These are phyloP conservation scores for Magnaporthiopsis rhizophila DNA, from an alignment of 2,329 filamentous ascomycete genomes.

Conservation along the genomic window DNA sequence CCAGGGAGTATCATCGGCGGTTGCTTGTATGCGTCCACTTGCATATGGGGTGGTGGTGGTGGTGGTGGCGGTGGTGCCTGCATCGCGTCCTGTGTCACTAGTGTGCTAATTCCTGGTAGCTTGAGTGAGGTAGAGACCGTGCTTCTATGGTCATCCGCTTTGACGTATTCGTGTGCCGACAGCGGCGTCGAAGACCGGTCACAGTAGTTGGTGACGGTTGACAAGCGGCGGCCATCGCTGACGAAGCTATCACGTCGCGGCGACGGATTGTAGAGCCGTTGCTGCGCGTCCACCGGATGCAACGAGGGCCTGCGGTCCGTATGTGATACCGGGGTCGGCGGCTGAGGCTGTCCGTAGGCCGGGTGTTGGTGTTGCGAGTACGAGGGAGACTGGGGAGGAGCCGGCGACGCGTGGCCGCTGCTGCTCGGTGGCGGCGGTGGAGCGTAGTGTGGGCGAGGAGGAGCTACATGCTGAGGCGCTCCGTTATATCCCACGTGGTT, in stretches of 20 bases:
- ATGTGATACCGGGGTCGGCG: constrained; percentile 8
- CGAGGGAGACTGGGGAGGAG: constrained; percentile 25
- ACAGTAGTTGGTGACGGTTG: background rate
- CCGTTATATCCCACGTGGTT: background rate
- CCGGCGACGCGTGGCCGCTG: constrained; percentile 19
- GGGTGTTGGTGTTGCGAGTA: constrained; percentile 16
- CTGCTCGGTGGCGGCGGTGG: constrained; percentile 4
- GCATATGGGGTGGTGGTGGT: background rate
- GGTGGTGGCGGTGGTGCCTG: too few relatives aligned
- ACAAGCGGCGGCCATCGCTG: background rate
- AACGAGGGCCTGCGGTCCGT: background rate
- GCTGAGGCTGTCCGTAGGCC: constrained; percentile 1
- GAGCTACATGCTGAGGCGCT: background rate
- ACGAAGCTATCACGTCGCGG: background rate
- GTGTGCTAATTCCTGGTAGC: background rate
- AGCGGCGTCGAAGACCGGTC: constrained; percentile 1
- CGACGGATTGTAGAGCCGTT: background rate
- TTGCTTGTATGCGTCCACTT: too few relatives aligned
- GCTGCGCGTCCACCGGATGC: background rate
- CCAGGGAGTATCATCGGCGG: background rate
- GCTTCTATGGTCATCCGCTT: background rate
- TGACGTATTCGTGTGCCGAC: background rate
- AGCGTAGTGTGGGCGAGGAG: background rate
- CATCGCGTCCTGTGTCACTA: background rate
- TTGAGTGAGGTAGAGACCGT: background rate